Conservation (phyloP, 2,329 filamentous ascomycete genomes). For the Pleomassaria siparia region DNA sequence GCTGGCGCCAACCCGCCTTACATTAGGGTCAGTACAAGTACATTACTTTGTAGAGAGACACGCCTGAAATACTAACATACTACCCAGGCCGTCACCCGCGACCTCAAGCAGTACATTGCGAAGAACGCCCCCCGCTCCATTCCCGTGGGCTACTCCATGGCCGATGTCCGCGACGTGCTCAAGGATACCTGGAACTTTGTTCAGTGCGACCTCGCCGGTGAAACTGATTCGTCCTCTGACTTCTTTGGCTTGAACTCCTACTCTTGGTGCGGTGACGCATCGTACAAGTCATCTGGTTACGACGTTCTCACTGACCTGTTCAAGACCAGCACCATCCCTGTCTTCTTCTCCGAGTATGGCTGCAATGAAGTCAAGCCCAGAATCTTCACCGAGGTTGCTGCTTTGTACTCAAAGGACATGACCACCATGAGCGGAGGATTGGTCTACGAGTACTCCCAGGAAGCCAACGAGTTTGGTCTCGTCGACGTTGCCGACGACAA, state of each 20-base stretch:
- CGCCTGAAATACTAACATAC: slow-evolving; percentile 7
- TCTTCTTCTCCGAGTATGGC: slow-evolving; percentile 83
- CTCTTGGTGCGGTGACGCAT: slow-evolving; percentile 72
- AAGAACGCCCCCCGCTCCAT: slow-evolving; percentile 60
- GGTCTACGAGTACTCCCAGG: slow-evolving; percentile 79
- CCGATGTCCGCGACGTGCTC: slow-evolving; percentile 73
- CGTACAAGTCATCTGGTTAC: slow-evolving; percentile 61
- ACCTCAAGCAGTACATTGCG: slow-evolving; percentile 68
- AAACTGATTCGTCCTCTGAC: slow-evolving; percentile 66
- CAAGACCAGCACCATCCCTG: slow-evolving; percentile 64
- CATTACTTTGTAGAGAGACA: background rate
- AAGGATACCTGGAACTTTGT: slow-evolving; percentile 77
- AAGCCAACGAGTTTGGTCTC: slow-evolving; percentile 61
- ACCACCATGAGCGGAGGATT: slow-evolving; percentile 73
- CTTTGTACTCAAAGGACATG: slow-evolving; percentile 74
- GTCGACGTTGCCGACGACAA: slow-evolving; percentile 49
- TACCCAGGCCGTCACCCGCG: slow-evolving; percentile 60
- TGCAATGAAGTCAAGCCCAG: slow-evolving; percentile 69
- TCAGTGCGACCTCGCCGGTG: slow-evolving; percentile 63
- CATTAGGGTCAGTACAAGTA: slow-evolving; percentile 50
- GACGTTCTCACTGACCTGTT: slow-evolving; percentile 66
- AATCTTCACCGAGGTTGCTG: slow-evolving; percentile 72
- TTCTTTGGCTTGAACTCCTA: slow-evolving; percentile 77
- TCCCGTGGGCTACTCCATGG: slow-evolving; percentile 69
- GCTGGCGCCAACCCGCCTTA: slow-evolving; percentile 58